These are phyloP conservation scores for Thielaviopsis ethacetica DNA, from an alignment of 2,329 filamentous ascomycete species.

Conservation along the genomic window DNA sequence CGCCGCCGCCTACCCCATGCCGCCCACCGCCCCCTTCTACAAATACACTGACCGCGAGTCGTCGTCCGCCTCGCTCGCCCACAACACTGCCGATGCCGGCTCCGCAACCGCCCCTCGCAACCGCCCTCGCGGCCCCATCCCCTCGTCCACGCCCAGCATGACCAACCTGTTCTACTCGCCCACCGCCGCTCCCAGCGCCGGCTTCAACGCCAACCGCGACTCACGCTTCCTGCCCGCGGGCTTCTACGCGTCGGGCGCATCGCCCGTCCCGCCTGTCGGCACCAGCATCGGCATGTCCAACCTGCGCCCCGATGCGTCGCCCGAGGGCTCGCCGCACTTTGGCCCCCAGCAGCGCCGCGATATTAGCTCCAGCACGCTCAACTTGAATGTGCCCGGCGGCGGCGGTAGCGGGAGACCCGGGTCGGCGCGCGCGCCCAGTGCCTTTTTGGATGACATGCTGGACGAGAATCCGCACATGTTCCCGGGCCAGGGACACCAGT, in stretches of 20 bases:
- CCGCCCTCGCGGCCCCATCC: slow-evolving; percentile 32
- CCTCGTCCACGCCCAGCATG: slow-evolving; percentile 41
- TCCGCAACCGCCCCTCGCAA: too few species aligned
- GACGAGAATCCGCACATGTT: slow-evolving; percentile 49
- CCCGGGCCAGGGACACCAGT: slow-evolving; percentile 17
- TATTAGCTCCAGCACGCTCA: slow-evolving; percentile 49
- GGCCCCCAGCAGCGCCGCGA: slow-evolving; percentile 26
- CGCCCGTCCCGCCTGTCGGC: slow-evolving; percentile 28
- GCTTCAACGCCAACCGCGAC: slow-evolving; percentile 44
- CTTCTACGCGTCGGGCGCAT: slow-evolving; percentile 62
- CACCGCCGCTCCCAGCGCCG: slow-evolving; percentile 57
- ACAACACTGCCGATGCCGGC: neutral
- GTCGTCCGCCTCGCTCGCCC: slow-evolving; percentile 33
- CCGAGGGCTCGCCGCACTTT: slow-evolving; percentile 48
- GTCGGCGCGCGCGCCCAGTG: slow-evolving; percentile 55
- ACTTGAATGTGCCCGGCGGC: slow-evolving; percentile 46
- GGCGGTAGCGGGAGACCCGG: slow-evolving; percentile 27
- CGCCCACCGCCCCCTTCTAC: slow-evolving; percentile 40
- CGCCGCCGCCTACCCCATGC: slow-evolving; percentile 40
- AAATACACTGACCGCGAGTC: slow-evolving; percentile 42
- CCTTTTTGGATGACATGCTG: slow-evolving; percentile 79
- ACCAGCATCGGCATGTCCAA: slow-evolving; percentile 44
- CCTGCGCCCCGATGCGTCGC: slow-evolving; percentile 40
- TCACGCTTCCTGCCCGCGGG: slow-evolving; percentile 79
- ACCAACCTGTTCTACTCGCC: slow-evolving; percentile 88